These are phyloP conservation scores for Afroboletus lepidellus DNA, from an alignment of 1,284 basidiomycete species.

Conservation along the genomic window DNA sequence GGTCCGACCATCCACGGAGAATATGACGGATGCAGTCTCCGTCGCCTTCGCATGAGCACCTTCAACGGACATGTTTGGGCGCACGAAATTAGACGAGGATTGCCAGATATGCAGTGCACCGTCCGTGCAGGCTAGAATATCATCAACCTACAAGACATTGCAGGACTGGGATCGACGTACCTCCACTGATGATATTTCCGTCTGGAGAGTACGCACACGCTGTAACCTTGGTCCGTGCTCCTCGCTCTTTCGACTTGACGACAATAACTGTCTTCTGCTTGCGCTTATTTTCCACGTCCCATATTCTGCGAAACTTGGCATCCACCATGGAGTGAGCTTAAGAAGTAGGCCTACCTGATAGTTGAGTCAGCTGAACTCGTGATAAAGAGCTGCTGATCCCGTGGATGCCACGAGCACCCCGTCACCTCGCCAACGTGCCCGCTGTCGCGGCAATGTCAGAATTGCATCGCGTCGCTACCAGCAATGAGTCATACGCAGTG, in stretches of 20 bases:
- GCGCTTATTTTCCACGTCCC: constrained; percentile 85
- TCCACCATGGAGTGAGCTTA: constrained; percentile 2
- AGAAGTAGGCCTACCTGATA: constrained; percentile 59
- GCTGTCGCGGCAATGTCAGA: constrained; percentile 42
- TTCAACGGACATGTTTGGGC: constrained; percentile 84
- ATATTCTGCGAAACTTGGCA: constrained; percentile 60
- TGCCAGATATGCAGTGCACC: constrained; percentile 94
- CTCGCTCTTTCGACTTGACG: constrained; percentile 93
- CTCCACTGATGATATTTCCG: constrained; percentile 81
- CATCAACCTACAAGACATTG: constrained; percentile 3
- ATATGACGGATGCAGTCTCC: constrained; percentile 82
- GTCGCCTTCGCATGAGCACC: constrained; percentile 82
- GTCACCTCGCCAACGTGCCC: constrained; percentile 94
- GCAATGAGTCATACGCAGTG: constrained; percentile 66
- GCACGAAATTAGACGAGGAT: constrained; percentile 85
- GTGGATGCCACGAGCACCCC: constrained; percentile 90
- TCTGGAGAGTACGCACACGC: constrained; percentile 85
- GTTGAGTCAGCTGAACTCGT: constrained; percentile 96
- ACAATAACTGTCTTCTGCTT: constrained; percentile 95
- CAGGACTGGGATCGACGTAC: constrained; percentile 45
- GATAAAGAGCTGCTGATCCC: constrained; percentile 78
- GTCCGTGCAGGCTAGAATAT: constrained; percentile 73
- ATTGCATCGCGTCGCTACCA: constrained; percentile 1
- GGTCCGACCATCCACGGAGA: constrained; percentile 80
- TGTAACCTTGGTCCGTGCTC: constrained; percentile 91